Evolutionary conservation across 805 yeast species (phyloP), one percentile per base, ranked within the genome.

Genomic region (Yamadazyma sp.): DNA sequence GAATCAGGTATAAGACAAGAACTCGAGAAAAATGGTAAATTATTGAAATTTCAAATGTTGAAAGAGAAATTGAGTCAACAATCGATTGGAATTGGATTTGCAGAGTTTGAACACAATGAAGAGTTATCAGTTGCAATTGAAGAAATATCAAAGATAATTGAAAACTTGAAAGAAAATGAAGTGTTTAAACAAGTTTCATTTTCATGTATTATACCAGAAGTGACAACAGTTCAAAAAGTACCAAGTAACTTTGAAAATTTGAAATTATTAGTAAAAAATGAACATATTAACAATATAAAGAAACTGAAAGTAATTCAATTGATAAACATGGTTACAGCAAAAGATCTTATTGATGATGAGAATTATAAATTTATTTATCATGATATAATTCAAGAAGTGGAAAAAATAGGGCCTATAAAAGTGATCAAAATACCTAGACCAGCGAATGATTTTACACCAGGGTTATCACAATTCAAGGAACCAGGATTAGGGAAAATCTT

Each of bases 401-500:
- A 56, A n/a, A 58, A 63, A 38, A 60, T 60, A 44, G 88, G 86
- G 1, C 58, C 54, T 2, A 74, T 84, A 4, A 60, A 59, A 11
- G 65, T 73, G 3, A 58, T 86, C 1, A 70, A 69, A 37, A 75
- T 87, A 12, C 88, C 93, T 0, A 68, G 72, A 45, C 88, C 80
- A 0, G 78, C 50, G 41, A 72, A 52, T 69, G 76, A 50, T 48
- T 70, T 45, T 62, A 69, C 52, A 36, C 75, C 59, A 37, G 72
- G 61, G 31, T 40, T 64, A 23, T 53, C 51, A 25, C 65, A 60
- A 33, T 59, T 60, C 31, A 48, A 60, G 3, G 64, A 66, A 23
- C 69, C 82, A 2, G 86, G 84, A 5, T 69, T 80, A 31, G 96
- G 96, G 0, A 81, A 76, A 43, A 69, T 87, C 0, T 87, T 70